Evolutionary conservation across 2,329 filamentous ascomycete genomes (phyloP).

Genomic region (Fusarium udum): DNA sequence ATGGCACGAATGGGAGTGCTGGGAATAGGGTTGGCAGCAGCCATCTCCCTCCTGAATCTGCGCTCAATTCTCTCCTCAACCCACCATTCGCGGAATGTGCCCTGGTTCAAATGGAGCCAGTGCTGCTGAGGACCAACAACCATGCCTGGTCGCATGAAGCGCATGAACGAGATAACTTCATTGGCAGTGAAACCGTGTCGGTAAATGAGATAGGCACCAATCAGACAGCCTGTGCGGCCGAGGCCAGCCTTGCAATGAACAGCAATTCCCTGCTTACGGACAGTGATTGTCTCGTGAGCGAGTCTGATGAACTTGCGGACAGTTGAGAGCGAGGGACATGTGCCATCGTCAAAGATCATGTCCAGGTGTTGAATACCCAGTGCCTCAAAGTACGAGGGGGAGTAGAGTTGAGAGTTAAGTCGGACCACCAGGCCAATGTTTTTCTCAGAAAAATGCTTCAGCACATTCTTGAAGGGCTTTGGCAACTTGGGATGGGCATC

Average conservation of each 20-base stretch:
- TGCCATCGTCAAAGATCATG: constrained; percentile 99
- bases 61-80: constrained; percentile 85
- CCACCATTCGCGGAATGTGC: constrained; percentile 99
- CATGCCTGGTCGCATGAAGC: constrained; percentile 99
- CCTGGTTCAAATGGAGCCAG: constrained; percentile 98
- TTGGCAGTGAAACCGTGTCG: constrained; percentile 97
- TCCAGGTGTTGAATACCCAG: constrained; percentile 95
- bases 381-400: constrained; percentile 94
- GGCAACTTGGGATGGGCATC: constrained; percentile 76
- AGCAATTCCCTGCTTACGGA: constrained; percentile 91
- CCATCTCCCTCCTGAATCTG: constrained; percentile 68
- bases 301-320: constrained; percentile 95
- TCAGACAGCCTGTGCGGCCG: constrained; percentile 93
- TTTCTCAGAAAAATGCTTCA: constrained; percentile 86
- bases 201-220: constrained; percentile 98
- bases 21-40: constrained; percentile 58
- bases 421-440: constrained; percentile 94
- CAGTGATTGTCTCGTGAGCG: constrained; percentile 91
- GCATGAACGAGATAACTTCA: constrained; percentile 97
- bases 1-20: constrained; percentile 70
- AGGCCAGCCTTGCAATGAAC: constrained; percentile 99
- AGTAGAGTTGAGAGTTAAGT: constrained; percentile 95
- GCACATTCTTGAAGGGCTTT: constrained; percentile 92
- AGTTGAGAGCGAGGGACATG: constrained; percentile 87
- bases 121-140: constrained; percentile 98